A percentile compares a stretch with the other conserved stretches of the same genome.
These are phyloP conservation scores for Yamadazyma paraphyllophila DNA, from an alignment of 805 yeast species.

Conservation along the genomic window DNA sequence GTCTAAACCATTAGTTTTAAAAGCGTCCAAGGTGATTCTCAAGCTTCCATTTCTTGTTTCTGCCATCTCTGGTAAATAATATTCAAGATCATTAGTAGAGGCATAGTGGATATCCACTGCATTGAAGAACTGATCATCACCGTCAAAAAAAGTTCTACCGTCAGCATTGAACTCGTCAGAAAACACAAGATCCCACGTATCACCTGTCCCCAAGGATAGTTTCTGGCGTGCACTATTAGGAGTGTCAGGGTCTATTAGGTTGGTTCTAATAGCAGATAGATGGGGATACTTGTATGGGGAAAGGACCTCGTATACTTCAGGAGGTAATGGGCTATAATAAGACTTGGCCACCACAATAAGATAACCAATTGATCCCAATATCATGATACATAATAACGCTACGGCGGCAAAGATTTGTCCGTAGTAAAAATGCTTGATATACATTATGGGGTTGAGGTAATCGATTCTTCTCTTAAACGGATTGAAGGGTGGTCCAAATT, in stretches of 20 bases:
- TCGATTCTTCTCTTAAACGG: constrained; percentile 11
- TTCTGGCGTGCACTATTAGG: constrained; percentile 52
- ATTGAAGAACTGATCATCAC: constrained; percentile 38
- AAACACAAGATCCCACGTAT: constrained; percentile 32
- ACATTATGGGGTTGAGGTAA: constrained; percentile 13
- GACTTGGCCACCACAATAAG: constrained; percentile 9
- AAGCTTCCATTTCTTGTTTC: constrained; percentile 35
- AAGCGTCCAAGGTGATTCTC: constrained; percentile 31
- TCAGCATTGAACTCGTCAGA: constrained; percentile 40
- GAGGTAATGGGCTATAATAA: constrained; percentile 8
- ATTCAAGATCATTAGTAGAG: constrained; percentile 39
- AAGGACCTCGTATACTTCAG: constrained; percentile 32
- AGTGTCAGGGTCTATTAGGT: constrained; percentile 71
- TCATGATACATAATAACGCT: constrained; percentile 9
- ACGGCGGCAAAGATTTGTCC: constrained; percentile 13
- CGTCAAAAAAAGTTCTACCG: constrained; percentile 37
- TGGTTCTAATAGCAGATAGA: constrained; percentile 57
- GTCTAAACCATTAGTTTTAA: constrained; percentile 24
- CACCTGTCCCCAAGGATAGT: constrained; percentile 32
- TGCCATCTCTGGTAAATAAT: constrained; percentile 38
- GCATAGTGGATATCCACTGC: constrained; percentile 37
- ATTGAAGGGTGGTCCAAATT: constrained; percentile 10
- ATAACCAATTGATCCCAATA: constrained; percentile 16
- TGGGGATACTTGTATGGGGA: constrained; percentile 57
- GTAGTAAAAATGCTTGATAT: constrained; percentile 8